Evolutionary conservation across 1,284 basidiomycete genomes (phyloP), one percentile per base, ranked within the genome.

Genomic region (Rhodotorula glutinis): DNA sequence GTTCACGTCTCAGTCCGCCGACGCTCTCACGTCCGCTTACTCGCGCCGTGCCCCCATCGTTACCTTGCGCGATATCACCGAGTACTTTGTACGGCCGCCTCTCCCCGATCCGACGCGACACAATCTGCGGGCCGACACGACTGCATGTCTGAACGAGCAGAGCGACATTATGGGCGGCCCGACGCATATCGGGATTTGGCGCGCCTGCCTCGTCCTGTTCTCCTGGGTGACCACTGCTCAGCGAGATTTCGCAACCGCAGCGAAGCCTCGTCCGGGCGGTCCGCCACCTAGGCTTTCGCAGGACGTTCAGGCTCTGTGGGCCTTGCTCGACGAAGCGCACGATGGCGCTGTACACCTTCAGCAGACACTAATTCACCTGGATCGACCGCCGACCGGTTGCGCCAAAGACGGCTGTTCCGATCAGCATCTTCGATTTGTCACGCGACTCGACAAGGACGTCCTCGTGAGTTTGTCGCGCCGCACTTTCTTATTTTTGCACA

Each of bases 361-460:
- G 27, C 46, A 62, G 19, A 53, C 65, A 38, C 52, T 71, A 33
- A 52, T 71, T 29, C 64, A 68, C 46, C 52, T 71, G 49, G 19
- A 19, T 21, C 51, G 58, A 51, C 38, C 57, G 4, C 69, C 69
- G 16, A 8, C 11, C 2, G 69, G 66, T 0, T 71, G 69, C 56
- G 41, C 30, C 4, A n/a, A 49, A n/a, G 69, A 71, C 53, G 60
- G 60, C 4, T 68, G 66, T 41, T 25, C 59, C 16, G 60, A 67
- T 29, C 52, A 68, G 46, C 69, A 71, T 27, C 60, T 71, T 4
- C 65, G 69, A 14, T 68, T 65, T 57, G 55, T 65, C 27, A 68
- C 69, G 2, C 61, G 69, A 2, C 65, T 70, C 27, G 65, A 67
- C 40, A 60, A 63, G 16, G 65, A 67, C 11, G 51, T 65, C 25